Evolutionary conservation across 1,139 yeast genomes (phyloP), one percentile per base, ranked within the genome.

Genomic region (Kurtzmaniella natalensis): DNA sequence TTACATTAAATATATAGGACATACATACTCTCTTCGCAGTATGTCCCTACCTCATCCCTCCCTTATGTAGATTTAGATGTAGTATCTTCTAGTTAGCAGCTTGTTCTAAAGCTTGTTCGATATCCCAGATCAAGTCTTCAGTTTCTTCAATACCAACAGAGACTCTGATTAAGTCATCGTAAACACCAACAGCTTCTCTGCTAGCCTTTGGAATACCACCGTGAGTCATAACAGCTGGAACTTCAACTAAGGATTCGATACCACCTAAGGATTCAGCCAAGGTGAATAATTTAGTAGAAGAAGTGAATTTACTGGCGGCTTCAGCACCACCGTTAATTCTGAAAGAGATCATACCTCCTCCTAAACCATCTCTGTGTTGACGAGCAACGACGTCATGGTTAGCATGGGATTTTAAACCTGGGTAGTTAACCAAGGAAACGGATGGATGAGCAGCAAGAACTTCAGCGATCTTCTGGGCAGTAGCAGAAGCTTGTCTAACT

Each of bases 291-390:
- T 81, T 76, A 45, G 94, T 83, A 32, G 78, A 55, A 33, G 85
- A 78, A 41, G 92, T 77, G 69, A 86, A 83, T 45, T 69, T 67
- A 42, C 84, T 62, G 37, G 95, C 95, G 38, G 80, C 88, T 39
- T 65, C 70, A 37, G 85, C 84, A 48, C 92, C 94, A 37, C 95
- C 95, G 46, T 73, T 70, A 59, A 86, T 76, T 68, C 95, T 76
- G 74, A 86, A 85, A 3, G 94, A 83, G 53, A 86, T 76, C 87
- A 86, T 86, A 59, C 95, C 95, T 54, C 95, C 95, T 41, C 95
- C 95, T 47, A 85, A 74, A 33, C 81, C 85, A 45, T 84, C 81
- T 58, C 94, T 78, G 68, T 86, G 95, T 64, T 86, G 95, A 47
- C 64, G 75, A 47, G 64, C 50, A 18, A 84, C 92, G 36, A 82